Evolutionary conservation across 495 filamentous ascomycete genomes (phyloP).

Genomic region (Podospora bellae-mahoneyi): DNA sequence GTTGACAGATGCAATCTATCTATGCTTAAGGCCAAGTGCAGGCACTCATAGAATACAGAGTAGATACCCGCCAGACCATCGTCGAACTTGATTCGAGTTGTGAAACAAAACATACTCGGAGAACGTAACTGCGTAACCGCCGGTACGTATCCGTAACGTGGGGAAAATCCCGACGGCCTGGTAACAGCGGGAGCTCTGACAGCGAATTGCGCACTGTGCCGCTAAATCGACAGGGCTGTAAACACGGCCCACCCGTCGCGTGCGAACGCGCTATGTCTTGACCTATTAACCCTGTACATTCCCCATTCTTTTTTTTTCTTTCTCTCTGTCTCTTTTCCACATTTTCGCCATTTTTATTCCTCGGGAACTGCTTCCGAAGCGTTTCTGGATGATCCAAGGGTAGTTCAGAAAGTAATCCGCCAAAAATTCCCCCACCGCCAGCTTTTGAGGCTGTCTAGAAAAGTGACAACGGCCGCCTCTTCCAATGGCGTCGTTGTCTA

Average conservation of each 20-base stretch:
- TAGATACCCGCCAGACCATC: background rate
- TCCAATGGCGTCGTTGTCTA: constrained; percentile 14
- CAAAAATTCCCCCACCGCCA: background rate
- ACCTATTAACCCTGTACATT: background rate
- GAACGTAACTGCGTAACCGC: background rate
- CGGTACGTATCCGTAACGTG: background rate
- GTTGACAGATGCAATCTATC: background rate
- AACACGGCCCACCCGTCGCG: background rate
- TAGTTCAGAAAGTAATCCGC: background rate
- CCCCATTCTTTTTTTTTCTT: background rate
- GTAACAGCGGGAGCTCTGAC: background rate
- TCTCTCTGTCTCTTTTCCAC: background rate
- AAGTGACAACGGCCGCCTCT: background rate
- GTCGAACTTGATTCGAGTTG: background rate
- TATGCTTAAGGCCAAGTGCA: background rate
- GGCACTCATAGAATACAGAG: background rate
- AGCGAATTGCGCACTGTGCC: background rate
- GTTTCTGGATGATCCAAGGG: background rate
- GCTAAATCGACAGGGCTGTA: background rate
- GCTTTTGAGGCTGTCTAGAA: background rate
- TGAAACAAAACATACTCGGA: background rate
- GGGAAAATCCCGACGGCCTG: background rate
- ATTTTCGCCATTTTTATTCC: background rate
- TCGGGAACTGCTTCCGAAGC: background rate
- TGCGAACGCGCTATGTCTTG: background rate